Percentiles rank a stretch among this genome's conserved stretches.
These are phyloP conservation scores for Coriaria nepalensis DNA, from an alignment of 306 rosid genomes.

Conservation along the genomic window DNA sequence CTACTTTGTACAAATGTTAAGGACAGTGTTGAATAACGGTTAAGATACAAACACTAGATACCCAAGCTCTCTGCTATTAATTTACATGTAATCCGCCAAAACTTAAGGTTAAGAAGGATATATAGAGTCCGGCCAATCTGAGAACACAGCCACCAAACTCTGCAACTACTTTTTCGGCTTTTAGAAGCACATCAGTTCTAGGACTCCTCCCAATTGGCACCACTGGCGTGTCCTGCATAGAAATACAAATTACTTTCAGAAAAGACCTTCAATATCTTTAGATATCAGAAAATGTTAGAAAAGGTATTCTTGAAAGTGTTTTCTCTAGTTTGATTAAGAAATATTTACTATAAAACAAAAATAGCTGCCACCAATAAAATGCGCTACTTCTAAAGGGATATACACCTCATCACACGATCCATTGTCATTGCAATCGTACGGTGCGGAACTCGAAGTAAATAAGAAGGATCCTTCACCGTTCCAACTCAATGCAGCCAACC, in stretches of 20 bases:
- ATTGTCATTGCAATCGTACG: conserved; percentile 70
- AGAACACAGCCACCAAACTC: conserved; percentile 75
- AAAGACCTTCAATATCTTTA: no score
- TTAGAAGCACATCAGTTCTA: conserved; percentile 72
- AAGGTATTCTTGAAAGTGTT: no score
- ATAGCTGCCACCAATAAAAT: not conserved
- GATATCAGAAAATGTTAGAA: no score
- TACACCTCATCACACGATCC: conserved; percentile 81
- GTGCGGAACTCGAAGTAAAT: conserved; percentile 92
- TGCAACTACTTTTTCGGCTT: conserved; percentile 63
- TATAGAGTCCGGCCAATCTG: conserved; percentile 84
- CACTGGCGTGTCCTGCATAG: conserved; percentile 55
- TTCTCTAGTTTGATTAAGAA: no score
- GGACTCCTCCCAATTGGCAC: conserved; percentile 89
- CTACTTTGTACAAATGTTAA: conserved; percentile 65
- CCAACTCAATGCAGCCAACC: conserved; percentile 66
- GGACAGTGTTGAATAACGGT: conserved; percentile 30
- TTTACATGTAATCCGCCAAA: no score
- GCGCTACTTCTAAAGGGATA: conserved; percentile 8
- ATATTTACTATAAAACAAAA: conserved; percentile 5
- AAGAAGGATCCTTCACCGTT: conserved; percentile 76
- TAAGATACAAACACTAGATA: conserved; percentile 6
- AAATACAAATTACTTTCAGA: no score
- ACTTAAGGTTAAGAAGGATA: no score
- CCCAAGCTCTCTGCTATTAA: conserved; percentile 12